A percentile compares a stretch with the other conserved stretches of the same genome.
These are phyloP conservation scores for Lagenidium sp. DNA, from an alignment of 352 stramenopile genomes.

Conservation along the genomic window DNA sequence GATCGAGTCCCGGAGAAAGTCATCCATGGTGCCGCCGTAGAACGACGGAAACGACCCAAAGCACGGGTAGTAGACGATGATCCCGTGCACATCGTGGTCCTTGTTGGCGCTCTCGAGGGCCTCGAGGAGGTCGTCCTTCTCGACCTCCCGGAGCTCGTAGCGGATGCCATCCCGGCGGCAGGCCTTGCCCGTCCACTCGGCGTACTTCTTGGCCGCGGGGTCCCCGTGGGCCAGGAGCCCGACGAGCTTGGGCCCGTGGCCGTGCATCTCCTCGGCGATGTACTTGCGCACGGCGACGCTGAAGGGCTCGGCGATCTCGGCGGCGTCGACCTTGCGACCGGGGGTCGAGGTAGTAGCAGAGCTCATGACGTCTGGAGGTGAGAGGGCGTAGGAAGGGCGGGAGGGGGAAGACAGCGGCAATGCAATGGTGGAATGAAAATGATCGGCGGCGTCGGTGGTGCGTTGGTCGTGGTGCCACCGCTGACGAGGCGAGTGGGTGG, in stretches of 20 bases:
- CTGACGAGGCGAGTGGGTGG: background rate
- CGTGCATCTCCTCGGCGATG: conserved; percentile 67
- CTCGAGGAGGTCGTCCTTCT: conserved; percentile 91
- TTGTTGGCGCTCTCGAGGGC: conserved; percentile 91
- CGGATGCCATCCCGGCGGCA: conserved; percentile 93
- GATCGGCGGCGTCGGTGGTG: background rate
- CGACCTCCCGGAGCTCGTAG: conserved; percentile 93
- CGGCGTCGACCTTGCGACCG: conserved; percentile 64
- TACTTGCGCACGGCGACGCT: conserved; percentile 75
- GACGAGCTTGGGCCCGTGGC: conserved; percentile 81
- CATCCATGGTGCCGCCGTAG: conserved; percentile 95
- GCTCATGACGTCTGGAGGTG: conserved; percentile 6
- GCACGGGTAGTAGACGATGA: conserved; percentile 99
- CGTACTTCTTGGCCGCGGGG: conserved; percentile 92
- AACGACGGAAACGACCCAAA: conserved; percentile 96
- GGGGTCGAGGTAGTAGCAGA: background rate
- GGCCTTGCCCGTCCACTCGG: conserved; percentile 95
- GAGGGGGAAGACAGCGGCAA: no score
- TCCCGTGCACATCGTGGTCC: conserved; percentile 92
- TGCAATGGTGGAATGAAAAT: no score
- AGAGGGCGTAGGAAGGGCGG: background rate
- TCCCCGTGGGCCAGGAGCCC: conserved; percentile 94
- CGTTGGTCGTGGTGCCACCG: background rate
- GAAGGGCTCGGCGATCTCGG: conserved; percentile 82
- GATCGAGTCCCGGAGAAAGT: conserved; percentile 95